Base-by-base conservation (phyloP, 352 stramenopile genomes). In the Peronospora destructor region DNA sequence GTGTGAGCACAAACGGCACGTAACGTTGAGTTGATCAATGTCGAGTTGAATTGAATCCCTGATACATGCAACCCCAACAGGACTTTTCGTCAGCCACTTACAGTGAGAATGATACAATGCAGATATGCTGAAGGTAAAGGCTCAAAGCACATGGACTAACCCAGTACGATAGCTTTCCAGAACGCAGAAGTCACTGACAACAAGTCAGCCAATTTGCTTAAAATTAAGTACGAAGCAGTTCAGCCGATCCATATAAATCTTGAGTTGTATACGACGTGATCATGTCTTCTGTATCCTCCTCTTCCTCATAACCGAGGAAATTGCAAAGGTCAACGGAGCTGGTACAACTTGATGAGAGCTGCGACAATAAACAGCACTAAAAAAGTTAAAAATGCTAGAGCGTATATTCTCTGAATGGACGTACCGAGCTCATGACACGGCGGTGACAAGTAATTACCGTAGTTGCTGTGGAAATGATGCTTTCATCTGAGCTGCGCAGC, bases 241-340 rank as follows among this genome's bases (percentile, higher is more conserved):
- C 28, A 32, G 7, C 7, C 7, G 61, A 61, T 9, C 49, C 52
- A 39, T 79, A 73, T 21, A 79, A 47, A 28, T 59, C 63, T 25
- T 59, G 47, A 6, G 58, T 59, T 2, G 65, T 73, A 55, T 78
- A 82, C 3, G 71, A 78, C 9, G 48, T 74, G 37, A 76, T 23
- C 5, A 44, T 54, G 34, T 78, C 68, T 23, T 34, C 13, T 3
- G 14, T 26, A 42, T 64, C 58, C 48, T 73, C 64, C 21, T 73
- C 68, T 23, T 85, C 61, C 25, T 83, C 68, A 53, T 86, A 84
- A 13, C 75, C 72, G 11, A 74, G 16, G 19, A 86, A 84, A 3
- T 83, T 70, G 37, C 59, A 64, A 7, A 76, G 57, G 30, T 80
- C 74, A 26, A 67, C 55, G 5, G 70, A 80, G 25, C 61, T 71